Conservation (phyloP, 2,329 filamentous ascomycete species). For the Epichloe festucae region DNA sequence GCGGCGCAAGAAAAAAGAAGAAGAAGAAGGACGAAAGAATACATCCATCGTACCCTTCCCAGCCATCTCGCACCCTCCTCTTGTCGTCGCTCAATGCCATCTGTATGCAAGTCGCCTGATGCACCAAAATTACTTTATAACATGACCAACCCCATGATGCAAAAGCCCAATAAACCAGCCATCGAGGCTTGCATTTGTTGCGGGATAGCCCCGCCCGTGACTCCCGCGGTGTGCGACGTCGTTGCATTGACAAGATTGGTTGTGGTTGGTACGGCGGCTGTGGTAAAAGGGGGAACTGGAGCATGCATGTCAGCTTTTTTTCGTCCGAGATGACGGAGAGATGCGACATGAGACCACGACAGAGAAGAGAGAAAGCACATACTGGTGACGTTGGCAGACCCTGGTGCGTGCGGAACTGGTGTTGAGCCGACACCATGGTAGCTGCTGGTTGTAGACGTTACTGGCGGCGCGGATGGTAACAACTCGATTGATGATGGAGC, state of each 20-base stretch:
- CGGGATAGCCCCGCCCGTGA: conserved; percentile 20
- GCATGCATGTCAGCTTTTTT: conserved; percentile 3
- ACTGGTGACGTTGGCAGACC: conserved; percentile 1
- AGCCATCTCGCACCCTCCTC: neutral
- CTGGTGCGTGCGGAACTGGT: neutral
- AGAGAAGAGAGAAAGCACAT: neutral
- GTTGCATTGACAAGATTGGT: conserved; percentile 15
- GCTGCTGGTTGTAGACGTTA: neutral
- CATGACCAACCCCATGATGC: conserved; percentile 23
- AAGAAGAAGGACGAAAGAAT: neutral
- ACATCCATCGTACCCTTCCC: neutral
- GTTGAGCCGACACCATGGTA: neutral
- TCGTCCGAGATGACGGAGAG: neutral
- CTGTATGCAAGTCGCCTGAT: neutral
- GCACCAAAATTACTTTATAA: conserved; percentile 10
- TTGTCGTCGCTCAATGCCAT: neutral
- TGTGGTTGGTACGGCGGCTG: conserved; percentile 5
- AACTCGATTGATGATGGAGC: neutral
- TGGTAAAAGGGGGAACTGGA: conserved; percentile 4
- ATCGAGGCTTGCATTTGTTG: conserved; percentile 22
- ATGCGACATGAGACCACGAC: too few relatives aligned
- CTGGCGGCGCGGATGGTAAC: neutral
- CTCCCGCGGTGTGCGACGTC: conserved; percentile 13
- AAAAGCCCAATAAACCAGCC: conserved; percentile 23
- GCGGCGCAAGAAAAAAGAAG: neutral